Evolutionary conservation across 2,329 filamentous ascomycete species (phyloP).

Genomic region (Diaporthe sp.): DNA sequence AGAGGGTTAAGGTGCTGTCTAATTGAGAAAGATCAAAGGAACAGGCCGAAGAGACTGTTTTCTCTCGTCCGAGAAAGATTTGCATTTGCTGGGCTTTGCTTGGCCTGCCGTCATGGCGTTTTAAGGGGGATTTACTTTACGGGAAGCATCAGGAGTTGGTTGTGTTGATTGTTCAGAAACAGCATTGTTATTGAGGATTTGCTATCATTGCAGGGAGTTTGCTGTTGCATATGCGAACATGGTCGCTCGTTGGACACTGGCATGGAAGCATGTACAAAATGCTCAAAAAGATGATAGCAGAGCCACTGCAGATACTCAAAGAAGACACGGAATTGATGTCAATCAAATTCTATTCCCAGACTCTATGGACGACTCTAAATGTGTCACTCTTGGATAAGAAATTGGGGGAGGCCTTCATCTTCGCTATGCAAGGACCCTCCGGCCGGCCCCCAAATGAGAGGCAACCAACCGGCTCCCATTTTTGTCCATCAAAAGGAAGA

Average conservation of each 20-base stretch:
- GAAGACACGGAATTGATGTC: neutral
- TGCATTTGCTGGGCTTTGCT: neutral
- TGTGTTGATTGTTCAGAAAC: neutral
- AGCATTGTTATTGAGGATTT: slow-evolving; percentile 16
- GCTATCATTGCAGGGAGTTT: neutral
- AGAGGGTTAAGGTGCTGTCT: slow-evolving; percentile 45
- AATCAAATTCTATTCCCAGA: slow-evolving; percentile 37
- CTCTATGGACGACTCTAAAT: slow-evolving; percentile 37
- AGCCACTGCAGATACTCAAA: neutral
- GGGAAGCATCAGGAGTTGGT: slow-evolving; percentile 10
- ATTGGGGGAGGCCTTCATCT: slow-evolving; percentile 9
- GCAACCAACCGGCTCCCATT: slow-evolving; percentile 17
- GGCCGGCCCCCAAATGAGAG: slow-evolving; percentile 6
- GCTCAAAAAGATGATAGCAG: neutral
- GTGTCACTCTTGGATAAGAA: slow-evolving; percentile 31
- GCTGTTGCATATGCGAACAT: slow-evolving; percentile 3
- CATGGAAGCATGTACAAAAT: slow-evolving; percentile 16
- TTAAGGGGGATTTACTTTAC: neutral
- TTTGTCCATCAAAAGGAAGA: slow-evolving; percentile 14
- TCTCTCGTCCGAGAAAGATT: neutral
- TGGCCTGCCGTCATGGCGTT: neutral
- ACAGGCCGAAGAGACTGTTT: neutral
- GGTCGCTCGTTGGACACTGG: slow-evolving; percentile 24
- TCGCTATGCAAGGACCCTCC: slow-evolving; percentile 26
- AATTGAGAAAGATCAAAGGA: slow-evolving; percentile 29